Conservation (phyloP, 1,284 basidiomycete species). For the Malassezia obtusa region DNA sequence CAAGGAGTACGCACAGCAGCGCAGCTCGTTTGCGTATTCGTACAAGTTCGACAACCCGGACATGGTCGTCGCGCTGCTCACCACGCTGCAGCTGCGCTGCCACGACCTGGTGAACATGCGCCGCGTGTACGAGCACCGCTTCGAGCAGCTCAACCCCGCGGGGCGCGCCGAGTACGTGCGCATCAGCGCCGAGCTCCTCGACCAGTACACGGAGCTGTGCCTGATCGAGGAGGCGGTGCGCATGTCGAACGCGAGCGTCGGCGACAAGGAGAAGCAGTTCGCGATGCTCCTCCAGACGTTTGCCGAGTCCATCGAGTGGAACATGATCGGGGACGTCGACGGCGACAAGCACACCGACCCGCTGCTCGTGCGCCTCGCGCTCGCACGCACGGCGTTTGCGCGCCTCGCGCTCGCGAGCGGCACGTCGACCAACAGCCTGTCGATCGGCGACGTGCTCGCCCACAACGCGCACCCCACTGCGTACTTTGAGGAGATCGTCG, state of each 20-base stretch:
- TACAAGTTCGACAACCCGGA: slow-evolving; percentile 78
- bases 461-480: slow-evolving; percentile 79
- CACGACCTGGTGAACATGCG: slow-evolving; percentile 51
- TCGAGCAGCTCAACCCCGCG: slow-evolving; percentile 52
- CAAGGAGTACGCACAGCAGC: slow-evolving; percentile 37
- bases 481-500: slow-evolving; percentile 77
- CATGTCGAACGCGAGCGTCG: slow-evolving; percentile 58
- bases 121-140: slow-evolving; percentile 38
- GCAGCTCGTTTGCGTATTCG: slow-evolving; percentile 71
- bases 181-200: slow-evolving; percentile 64
- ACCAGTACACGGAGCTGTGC: slow-evolving; percentile 63
- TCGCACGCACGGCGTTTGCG: slow-evolving; percentile 67
- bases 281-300: slow-evolving; percentile 71
- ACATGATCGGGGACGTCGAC: slow-evolving; percentile 67
- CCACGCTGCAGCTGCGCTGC: slow-evolving; percentile 65
- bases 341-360: slow-evolving; percentile 30
- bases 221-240: slow-evolving; percentile 82
- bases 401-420: slow-evolving; percentile 83
- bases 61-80: slow-evolving; percentile 62
- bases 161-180: slow-evolving; percentile 56
- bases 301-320: slow-evolving; percentile 83
- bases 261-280: slow-evolving; percentile 62
- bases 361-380: slow-evolving; percentile 74
- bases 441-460: slow-evolving; percentile 66
- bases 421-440: slow-evolving; percentile 69